A percentile compares a stretch with the other conserved stretches of the same genome.
These are phyloP conservation scores for Rhinocladiella similis DNA, from an alignment of 2,329 filamentous ascomycete genomes.

Conservation along the genomic window DNA sequence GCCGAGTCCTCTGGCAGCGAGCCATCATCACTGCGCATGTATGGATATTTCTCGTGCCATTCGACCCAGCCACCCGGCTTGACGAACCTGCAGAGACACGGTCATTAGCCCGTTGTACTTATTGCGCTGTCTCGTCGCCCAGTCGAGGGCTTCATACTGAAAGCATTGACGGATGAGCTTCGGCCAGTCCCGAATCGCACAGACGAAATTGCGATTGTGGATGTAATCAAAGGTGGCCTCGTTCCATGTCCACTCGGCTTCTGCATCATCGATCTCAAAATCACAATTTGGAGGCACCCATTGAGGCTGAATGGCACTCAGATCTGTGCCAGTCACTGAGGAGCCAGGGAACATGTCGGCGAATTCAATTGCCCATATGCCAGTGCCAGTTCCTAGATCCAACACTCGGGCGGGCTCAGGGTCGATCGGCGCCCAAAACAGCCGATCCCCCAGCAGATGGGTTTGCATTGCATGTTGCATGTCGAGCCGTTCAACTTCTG, in stretches of 20 bases:
- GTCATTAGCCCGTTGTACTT: conserved; percentile 9
- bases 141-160: too few relatives aligned
- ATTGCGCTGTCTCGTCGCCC: conserved; percentile 8
- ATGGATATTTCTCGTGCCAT: too few relatives aligned
- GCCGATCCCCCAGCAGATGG: conserved; percentile 18
- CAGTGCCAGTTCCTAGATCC: conserved; percentile 25
- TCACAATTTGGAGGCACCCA: conserved; percentile 33
- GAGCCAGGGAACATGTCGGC: conserved; percentile 28
- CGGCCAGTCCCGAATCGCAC: conserved; percentile 12
- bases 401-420: conserved; percentile 15
- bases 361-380: conserved; percentile 25
- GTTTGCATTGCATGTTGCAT: conserved; percentile 35
- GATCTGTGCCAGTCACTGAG: conserved; percentile 26
- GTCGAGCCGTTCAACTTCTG: conserved; percentile 38
- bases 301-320: conserved; percentile 25
- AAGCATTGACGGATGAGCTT: conserved; percentile 10
- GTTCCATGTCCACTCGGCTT: conserved; percentile 30
- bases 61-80: conserved; percentile 40
- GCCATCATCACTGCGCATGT: too few relatives aligned
- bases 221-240: conserved; percentile 34
- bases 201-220: conserved; percentile 30
- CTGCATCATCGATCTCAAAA: conserved; percentile 35
- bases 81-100: neutral
- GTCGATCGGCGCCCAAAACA: conserved; percentile 27
- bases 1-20: too few relatives aligned